Base-by-base conservation (phyloP, 2,329 filamentous ascomycete species). In the Fusarium abutilonis region DNA sequence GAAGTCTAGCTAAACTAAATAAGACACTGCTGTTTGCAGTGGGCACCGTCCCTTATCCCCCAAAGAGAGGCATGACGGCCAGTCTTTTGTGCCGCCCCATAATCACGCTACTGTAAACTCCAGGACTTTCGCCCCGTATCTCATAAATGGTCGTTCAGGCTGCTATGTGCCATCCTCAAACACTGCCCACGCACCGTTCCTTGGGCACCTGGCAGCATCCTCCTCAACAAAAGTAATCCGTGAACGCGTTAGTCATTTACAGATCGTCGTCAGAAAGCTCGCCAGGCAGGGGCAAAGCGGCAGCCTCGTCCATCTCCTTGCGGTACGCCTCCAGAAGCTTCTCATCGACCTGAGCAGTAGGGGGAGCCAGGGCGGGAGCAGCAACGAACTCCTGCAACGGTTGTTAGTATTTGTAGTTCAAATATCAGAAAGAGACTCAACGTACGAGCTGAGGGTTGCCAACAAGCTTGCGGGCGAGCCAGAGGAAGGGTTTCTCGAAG, bases 401-500 rank as follows among this genome's bases (percentile, higher is more conserved):
- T 50, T 52, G 69, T 78, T 70, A 77, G 73, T 39, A 42, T 53
- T 52, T 36, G 17, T 5, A 15, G 17, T 43, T 28, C 6, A 38
- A n/a, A 6, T 29, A 26, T 13, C 19, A 38, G 15, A 13, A 17
- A 13, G 19, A 8, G 34, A 38, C 26, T 26, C 3, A 44, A 66
- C 67, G 45, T 63, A 66, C 62, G 44, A 72, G 65, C 44, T 65
- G 58, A 74, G 92, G 85, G 86, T 98, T 98, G 80, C 94, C 95
- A 73, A 97, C 93, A 57, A 99, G 89, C 89, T 99, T 99, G 80
- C 95, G 89, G 72, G 93, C 94, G 74, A 99, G 90, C 95, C 95
- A 98, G 74, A 98, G 90, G 92, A 99, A 98, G 66, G 94, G 94
- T 89, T 98, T 99, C 89, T 98, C 94, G 81, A 98, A 98, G 89